Evolutionary conservation across 495 filamentous ascomycete species (phyloP), one percentile per base, ranked within the genome.

Genomic region (Podospora pseudopauciseta): DNA sequence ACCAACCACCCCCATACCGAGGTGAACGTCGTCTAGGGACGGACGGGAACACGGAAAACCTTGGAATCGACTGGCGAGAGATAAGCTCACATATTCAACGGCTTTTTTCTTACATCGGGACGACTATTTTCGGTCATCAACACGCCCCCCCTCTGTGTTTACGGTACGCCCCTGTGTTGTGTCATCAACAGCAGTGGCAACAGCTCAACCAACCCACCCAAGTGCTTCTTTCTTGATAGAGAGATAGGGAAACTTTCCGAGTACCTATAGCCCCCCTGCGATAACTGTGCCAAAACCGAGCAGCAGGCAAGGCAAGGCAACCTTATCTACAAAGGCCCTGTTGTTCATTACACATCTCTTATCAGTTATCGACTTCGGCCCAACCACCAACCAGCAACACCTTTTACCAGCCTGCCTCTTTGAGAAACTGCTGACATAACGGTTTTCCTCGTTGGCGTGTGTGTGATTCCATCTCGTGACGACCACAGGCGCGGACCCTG

Each of bases 401-500:
- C 23, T 20, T 20, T 58, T 4, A 5, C 13, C 55, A 20, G 55
- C 55, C 55, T 58, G 23, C 55, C 18, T 58, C 13, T 20, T 58
- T 20, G 5, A 26, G 55, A 58, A 26, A 20, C 23, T 3, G 55
- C 55, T 58, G 55, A 26, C 55, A 58, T 20, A 58, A 58, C 55
- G 15, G 7, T 49, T 49, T 6, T 49, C 54, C 18, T 57, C 7
- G 19, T 57, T 57, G 9, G 54, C 2, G 34, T 39, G 54, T n/a
- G 54, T 57, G 16, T n/a, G 26, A 26, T 6, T 63, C 34, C 61
- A 18, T 49, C 61, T 49, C 61, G 61, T 63, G 61, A 63, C 61
- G 32, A 32, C 18, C 39, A 49, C 39, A 11, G n/a, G 26, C 26
- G 18, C 27, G 30, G 28, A 63, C 61, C 61, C 61, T 63, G 61